phyloP scores from a whole-genome alignment of 805 yeast species.

The Candida suzukii region DNA sequence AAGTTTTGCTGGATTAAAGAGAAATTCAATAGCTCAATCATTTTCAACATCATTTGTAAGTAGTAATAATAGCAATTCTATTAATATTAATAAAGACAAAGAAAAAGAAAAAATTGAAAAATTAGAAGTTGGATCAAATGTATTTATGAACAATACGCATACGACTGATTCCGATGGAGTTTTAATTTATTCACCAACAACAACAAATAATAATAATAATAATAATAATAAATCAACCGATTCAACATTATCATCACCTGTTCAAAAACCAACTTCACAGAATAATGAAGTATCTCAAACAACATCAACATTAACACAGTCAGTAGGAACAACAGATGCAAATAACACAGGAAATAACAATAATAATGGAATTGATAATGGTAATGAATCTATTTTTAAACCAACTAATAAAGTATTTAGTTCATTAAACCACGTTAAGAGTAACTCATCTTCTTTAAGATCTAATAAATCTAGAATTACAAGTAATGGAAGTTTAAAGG shows the following conservation, averaged over 20 bases:
- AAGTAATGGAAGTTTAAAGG: background rate
- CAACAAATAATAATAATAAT: too few relatives aligned
- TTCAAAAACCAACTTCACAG: too few relatives aligned
- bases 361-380: background rate
- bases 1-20: background rate
- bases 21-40: constrained; percentile 1
- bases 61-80: too few relatives aligned
- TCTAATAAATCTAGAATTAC: background rate
- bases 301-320: background rate
- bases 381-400: too few relatives aligned
- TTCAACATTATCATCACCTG: too few relatives aligned
- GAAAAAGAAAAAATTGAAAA: background rate
- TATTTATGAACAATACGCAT: too few relatives aligned
- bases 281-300: background rate
- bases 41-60: too few relatives aligned
- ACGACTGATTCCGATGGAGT: too few relatives aligned
- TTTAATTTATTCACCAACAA: background rate
- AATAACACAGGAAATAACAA: background rate
- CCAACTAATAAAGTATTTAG: background rate
- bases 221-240: too few relatives aligned
- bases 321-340: background rate
- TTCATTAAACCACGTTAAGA: background rate
- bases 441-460: background rate
- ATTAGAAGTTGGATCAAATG: too few relatives aligned
- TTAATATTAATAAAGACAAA: background rate